A percentile compares a stretch with the other conserved stretches of the same genome.
These are phyloP conservation scores for Cryptococcus depauperatus DNA, from an alignment of 1,284 basidiomycete species.

Conservation along the genomic window DNA sequence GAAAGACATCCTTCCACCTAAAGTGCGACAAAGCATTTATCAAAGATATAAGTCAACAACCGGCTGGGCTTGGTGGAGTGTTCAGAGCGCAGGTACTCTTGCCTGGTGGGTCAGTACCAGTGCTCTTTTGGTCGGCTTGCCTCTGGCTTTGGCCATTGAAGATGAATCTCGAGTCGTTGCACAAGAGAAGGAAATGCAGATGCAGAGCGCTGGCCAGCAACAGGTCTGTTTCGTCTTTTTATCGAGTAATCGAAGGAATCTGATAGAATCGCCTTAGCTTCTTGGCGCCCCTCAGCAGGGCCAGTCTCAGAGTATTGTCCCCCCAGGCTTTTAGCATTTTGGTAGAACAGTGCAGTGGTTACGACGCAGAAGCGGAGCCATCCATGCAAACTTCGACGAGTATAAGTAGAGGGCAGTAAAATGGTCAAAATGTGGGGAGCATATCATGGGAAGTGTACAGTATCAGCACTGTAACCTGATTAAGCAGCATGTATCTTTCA, in stretches of 20 bases:
- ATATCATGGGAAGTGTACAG: too few relatives aligned
- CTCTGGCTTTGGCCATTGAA: constrained; percentile 84
- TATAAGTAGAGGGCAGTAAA: too few relatives aligned
- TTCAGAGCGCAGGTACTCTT: constrained; percentile 65
- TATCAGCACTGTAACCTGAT: too few relatives aligned
- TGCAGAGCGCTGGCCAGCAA: constrained; percentile 85
- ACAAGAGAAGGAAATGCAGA: constrained; percentile 90
- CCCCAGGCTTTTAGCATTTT: constrained; percentile 39
- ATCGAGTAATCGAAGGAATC: not conserved
- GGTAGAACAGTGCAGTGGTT: not conserved
- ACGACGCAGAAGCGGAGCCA: too few relatives aligned
- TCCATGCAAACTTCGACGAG: too few relatives aligned
- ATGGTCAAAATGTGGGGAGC: too few relatives aligned
- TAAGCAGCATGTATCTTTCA: too few relatives aligned
- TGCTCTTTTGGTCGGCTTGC: constrained; percentile 84
- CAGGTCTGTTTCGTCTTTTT: constrained; percentile 58
- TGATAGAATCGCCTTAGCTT: constrained; percentile 13
- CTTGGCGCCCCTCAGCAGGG: constrained; percentile 24
- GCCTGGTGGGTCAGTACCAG: constrained; percentile 94
- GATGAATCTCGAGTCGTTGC: constrained; percentile 90
- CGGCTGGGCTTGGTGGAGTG: constrained; percentile 53
- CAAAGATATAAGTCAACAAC: constrained; percentile 57
- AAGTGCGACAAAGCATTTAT: constrained; percentile 68
- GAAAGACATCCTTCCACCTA: constrained; percentile 88
- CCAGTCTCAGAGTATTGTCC: constrained; percentile 33